A percentile compares a stretch with the other conserved stretches of the same genome.
Conservation (phyloP, 176 grass and related monocot genomes). For the Urochloa ruziziensis region DNA sequence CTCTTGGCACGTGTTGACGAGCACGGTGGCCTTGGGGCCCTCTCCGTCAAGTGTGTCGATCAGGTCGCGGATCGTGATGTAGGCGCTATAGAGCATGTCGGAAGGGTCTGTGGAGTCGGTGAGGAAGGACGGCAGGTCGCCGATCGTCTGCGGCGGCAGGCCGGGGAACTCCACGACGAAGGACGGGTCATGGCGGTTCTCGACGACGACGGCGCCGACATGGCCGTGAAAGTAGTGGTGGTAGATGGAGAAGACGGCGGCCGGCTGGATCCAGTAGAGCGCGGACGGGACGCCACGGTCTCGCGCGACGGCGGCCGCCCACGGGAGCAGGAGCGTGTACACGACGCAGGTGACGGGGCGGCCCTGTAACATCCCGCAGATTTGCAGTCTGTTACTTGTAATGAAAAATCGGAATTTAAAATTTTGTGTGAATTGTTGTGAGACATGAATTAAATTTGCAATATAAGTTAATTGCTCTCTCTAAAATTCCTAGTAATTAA, state of each 20-base stretch:
- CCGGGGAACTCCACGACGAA: constrained; percentile 41
- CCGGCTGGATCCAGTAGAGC: constrained; percentile 81
- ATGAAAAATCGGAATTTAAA: too few species aligned
- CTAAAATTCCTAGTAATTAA: too few species aligned
- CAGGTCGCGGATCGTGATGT: constrained; percentile 30
- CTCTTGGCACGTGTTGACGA: constrained; percentile 48
- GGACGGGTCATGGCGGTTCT: constrained; percentile 32
- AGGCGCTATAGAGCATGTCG: constrained; percentile 13
- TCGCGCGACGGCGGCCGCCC: constrained; percentile 48
- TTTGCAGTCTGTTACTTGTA: too few species aligned
- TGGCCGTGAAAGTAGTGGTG: constrained; percentile 63
- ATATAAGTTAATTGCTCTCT: too few species aligned
- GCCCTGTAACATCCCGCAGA: too few species aligned
- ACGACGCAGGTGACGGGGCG: too few species aligned
- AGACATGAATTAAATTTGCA: too few species aligned
- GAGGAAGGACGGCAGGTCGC: constrained; percentile 49
- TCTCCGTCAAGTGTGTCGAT: constrained; percentile 29
- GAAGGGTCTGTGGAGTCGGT: constrained; percentile 29
- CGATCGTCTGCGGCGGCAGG: constrained; percentile 25
- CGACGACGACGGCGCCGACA: constrained; percentile 8
- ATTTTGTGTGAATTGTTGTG: too few species aligned
- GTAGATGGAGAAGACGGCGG: constrained; percentile 51
- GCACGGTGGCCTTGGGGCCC: constrained; percentile 2
- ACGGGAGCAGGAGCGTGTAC: too few species aligned
- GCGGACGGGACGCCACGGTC: constrained; percentile 42